Evolutionary conservation across 345 rosid species (phyloP), one percentile per base, ranked within the genome.

Genomic region (Citrus maxima): DNA sequence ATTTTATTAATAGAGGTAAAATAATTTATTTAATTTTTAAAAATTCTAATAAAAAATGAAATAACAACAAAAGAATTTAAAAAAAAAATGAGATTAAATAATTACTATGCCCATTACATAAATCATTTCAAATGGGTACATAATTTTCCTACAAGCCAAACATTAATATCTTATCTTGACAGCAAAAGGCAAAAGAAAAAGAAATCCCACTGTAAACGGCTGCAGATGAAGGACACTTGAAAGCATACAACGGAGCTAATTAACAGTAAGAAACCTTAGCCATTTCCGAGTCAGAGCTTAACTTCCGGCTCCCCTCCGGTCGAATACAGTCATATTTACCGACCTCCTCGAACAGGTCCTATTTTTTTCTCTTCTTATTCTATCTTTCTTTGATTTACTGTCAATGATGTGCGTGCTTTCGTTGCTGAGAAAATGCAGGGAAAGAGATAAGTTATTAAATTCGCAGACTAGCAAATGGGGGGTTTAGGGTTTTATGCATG

Each of bases 181-280:
- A 1, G 67, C 38, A 16, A 19, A 30, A 16, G 2, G 21, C 7
- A 1, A 30, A 64, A 6, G 22, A 18, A 19, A 51, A 54, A 18
- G 22, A 54, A 14, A 54, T 18, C 58, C 58, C 58, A 18, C 18
- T 1, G 51, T 12, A 13, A 3, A 10, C 27, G 5, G 76, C 46
- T 24, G 38, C 37, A 21, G 74, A 19, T 9, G 32, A 35, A 35
- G 1, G 37, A 58, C 32, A 25, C 21, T 42, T 9, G 73, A 70
- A 46, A 42, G 72, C 72, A 0, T 68, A 6, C 19, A 10, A 24
- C 55, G 32, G 72, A 42, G 30, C 40, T 30, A 18, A 59, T 38
- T 63, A 30, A 40, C 64, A 5, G 6, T 16, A 51, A 9, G 34
- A 65, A 76, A 51, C 72, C 78, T 76, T 65, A 75, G 49, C 72